Base-by-base conservation (phyloP, 306 rosid species). In the Bauhinia variegata region DNA sequence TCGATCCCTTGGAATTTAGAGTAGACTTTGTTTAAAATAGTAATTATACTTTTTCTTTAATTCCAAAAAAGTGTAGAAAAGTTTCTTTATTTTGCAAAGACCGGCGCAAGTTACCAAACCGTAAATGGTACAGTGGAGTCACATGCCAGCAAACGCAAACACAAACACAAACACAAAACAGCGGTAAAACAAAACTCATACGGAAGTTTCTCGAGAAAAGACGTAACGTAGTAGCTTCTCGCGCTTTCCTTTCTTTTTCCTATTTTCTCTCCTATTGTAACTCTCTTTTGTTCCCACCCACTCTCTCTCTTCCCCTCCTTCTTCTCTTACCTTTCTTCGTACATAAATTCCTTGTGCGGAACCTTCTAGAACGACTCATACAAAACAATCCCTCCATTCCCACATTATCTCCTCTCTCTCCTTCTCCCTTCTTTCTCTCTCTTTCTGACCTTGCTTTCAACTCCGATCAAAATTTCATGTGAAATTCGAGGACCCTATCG, bases 151-250 rank as follows among this genome's bases (percentile, higher is more conserved):
- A 67, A 23, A 23, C 49, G 14, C 30, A 57, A 18, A 54, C 15
- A 62, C 80, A 67, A 23, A 23, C 49, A 11, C 30, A 57, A 18
- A 54, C 15, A 62, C n/a, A n/a, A n/a, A 64, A 51, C 60, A 1
- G 73, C 5, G 52, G 71, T 50, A 52, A 23, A 70, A 56, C 53
- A 66, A 63, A 67, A 15, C 65, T 65, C 61, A 66, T 64, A 73
- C 75, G 84, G 96, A 85, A 87, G 86, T 81, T 82, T 90, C 91
- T 80, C 71, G 89, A 84, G 60, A 63, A 60, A 62, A 65, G 67
- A 66, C 78, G 73, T 63, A 68, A 67, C 82, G 70, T 59, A 65
- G 89, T 74, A 83, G 77, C 75, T 85, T 85, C 89, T 84, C 70
- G 83, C 39, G 59, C 77, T 57, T 82, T 79, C 87, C 58, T 68